Evolutionary conservation across 352 stramenopile genomes (phyloP), one percentile per base, ranked within the genome.

Genomic region (Globisporangium echinulatum): DNA sequence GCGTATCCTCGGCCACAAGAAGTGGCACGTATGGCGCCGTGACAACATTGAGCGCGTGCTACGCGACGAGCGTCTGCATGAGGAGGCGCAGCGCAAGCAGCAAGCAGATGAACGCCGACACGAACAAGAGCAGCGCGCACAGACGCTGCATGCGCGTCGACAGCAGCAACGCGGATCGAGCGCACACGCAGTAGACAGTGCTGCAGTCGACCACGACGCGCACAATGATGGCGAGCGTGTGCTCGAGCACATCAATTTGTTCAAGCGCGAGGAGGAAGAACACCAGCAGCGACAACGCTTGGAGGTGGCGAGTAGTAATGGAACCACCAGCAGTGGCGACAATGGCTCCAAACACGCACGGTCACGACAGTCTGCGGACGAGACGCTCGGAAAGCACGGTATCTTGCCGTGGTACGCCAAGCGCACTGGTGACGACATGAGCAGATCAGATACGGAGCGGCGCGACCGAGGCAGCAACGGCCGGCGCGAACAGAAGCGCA

Each of bases 11-110:
- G 72, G 72, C 6, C 79, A 89, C 57, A 94, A 94, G 74, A 88
- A 79, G 55, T 94, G 85, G 85, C 82, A 94, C 62, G 85, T 94
- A 36, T 94, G 85, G 85, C 80, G 80, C 8, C 75, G 82, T 15
- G 82, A 92, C 52, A 91, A 91, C 69, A 87, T 91, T 52, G 82
- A 92, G 65, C 82, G 82, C 49, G 82, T 92, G 61, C 54, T 74
- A 36, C 71, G 77, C 9, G 82, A 94, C 59, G 84, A 93, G 68
- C 63, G 67, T 0, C 57, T 59, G 55, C 63, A 82, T 37, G 68
- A 62, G 37, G 77, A 86, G 14, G 56, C 71, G 55, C 59, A 82
- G 46, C 68, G 76, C 49, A 70, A 50, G 39, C 70, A 39, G 56
- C 70, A 13, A 49, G 37, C 4, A 65, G 73, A 49, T 52, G 40